Evolutionary conservation across 2,329 filamentous ascomycete genomes (phyloP).

Genomic region (Sphaerulina musiva): DNA sequence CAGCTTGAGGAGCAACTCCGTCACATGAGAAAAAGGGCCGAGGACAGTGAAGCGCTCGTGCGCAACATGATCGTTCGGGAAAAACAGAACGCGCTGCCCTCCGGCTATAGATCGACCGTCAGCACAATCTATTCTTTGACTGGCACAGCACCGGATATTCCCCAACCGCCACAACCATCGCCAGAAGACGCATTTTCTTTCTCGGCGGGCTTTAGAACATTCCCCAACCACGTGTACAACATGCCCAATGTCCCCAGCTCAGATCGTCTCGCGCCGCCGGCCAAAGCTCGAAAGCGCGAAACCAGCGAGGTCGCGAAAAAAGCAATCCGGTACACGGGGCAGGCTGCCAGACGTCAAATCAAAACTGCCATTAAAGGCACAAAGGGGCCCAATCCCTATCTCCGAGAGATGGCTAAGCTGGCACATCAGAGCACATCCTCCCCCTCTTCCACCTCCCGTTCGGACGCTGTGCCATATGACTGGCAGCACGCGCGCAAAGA

Average conservation of each 20-base stretch:
- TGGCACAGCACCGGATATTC: not conserved
- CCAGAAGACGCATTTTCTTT: not conserved
- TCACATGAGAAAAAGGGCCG: conserved; percentile 27
- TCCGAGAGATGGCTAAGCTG: conserved; percentile 10
- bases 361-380: not conserved
- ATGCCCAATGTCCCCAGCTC: not conserved
- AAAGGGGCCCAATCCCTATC: not conserved
- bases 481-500: conserved; percentile 3
- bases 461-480: not conserved
- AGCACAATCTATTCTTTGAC: not conserved
- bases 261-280: no score
- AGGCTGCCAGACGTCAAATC: not conserved
- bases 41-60: not conserved
- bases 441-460: not conserved
- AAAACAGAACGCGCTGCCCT: not conserved
- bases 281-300: not conserved
- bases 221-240: not conserved
- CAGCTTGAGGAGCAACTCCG: conserved; percentile 40
- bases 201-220: not conserved
- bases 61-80: not conserved
- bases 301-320: not conserved
- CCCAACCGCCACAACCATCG: not conserved
- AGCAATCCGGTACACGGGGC: not conserved
- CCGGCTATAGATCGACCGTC: not conserved
- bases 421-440: not conserved